Conservation (phyloP, 2,329 filamentous ascomycete genomes). For the Venturia asperata region DNA sequence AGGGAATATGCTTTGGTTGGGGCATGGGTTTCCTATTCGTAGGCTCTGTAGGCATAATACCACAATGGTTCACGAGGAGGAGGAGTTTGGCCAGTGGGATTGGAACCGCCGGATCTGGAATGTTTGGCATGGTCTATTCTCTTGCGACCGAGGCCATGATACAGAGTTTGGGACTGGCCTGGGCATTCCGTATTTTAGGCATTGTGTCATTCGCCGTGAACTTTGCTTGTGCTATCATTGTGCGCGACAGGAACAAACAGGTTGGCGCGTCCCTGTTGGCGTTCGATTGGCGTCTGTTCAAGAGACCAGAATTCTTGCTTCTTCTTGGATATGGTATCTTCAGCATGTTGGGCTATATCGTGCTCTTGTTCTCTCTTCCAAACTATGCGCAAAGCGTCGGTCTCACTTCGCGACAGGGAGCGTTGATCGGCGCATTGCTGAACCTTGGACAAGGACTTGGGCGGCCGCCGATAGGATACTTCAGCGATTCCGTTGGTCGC, state of each 20-base stretch:
- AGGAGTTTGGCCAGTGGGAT: conserved; percentile 65
- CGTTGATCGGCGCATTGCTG: conserved; percentile 64
- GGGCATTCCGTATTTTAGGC: conserved; percentile 60
- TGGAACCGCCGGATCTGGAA: conserved; percentile 60
- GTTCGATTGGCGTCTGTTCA: conserved; percentile 59
- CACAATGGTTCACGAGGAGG: conserved; percentile 66
- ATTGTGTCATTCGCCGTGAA: conserved; percentile 60
- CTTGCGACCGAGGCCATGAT: conserved; percentile 64
- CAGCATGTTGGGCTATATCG: conserved; percentile 65
- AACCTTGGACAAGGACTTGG: conserved; percentile 62
- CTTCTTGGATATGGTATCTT: conserved; percentile 63
- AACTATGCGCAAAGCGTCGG: conserved; percentile 66
- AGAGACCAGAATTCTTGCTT: conserved; percentile 54
- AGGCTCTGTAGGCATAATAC: conserved; percentile 57
- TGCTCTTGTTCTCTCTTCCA: conserved; percentile 68
- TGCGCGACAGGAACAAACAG: conserved; percentile 64
- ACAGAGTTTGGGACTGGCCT: conserved; percentile 53
- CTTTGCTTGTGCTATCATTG: conserved; percentile 52
- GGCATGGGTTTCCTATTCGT: conserved; percentile 74
- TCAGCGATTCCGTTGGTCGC: conserved; percentile 61
- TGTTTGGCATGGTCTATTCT: conserved; percentile 67
- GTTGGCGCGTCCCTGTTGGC: conserved; percentile 60
- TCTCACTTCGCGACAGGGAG: conserved; percentile 58
- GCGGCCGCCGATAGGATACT: conserved; percentile 64
- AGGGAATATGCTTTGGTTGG: conserved; percentile 69